Conservation (phyloP, 2,329 filamentous ascomycete genomes). For the Aplosporella prunicola region DNA sequence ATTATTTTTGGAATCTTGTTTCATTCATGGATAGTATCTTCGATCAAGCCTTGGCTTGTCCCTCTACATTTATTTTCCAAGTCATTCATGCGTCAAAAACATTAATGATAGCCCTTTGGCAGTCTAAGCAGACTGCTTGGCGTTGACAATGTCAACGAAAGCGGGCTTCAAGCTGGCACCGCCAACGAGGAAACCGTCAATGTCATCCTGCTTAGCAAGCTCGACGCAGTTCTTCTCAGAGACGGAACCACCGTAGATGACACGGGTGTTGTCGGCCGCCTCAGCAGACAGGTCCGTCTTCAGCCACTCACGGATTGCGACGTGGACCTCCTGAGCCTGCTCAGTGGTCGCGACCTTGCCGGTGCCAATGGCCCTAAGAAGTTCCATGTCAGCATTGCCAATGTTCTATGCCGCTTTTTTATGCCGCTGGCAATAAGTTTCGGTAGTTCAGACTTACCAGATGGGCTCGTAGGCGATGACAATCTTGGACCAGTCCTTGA, state of each 20-base stretch:
- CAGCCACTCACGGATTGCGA: constrained; percentile 84
- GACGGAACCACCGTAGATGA: constrained; percentile 94
- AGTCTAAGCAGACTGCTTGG: too few relatives aligned
- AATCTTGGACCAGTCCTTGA: constrained; percentile 83
- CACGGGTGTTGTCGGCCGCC: constrained; percentile 76
- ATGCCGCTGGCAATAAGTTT: constrained; percentile 9
- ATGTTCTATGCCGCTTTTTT: too few relatives aligned
- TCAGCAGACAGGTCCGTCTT: constrained; percentile 61
- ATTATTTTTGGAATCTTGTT: too few relatives aligned
- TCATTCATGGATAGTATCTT: too few relatives aligned
- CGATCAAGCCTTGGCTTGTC: too few relatives aligned
- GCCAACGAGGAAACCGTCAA: constrained; percentile 96
- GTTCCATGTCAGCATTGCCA: constrained; percentile 1
- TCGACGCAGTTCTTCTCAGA: constrained; percentile 97
- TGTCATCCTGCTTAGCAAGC: constrained; percentile 82
- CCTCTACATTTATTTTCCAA: too few relatives aligned
- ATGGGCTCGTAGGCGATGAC: constrained; percentile 98
- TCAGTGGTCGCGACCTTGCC: constrained; percentile 46
- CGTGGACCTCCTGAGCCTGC: constrained; percentile 41
- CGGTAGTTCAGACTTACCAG: constrained; percentile 58
- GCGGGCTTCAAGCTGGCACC: constrained; percentile 95
- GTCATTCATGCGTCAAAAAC: too few relatives aligned
- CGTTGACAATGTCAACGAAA: constrained; percentile 66
- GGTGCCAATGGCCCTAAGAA: constrained; percentile 61
- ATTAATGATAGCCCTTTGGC: too few relatives aligned